Base-by-base conservation (phyloP, 805 yeast genomes). In the Wickerhamiella azymoides region DNA sequence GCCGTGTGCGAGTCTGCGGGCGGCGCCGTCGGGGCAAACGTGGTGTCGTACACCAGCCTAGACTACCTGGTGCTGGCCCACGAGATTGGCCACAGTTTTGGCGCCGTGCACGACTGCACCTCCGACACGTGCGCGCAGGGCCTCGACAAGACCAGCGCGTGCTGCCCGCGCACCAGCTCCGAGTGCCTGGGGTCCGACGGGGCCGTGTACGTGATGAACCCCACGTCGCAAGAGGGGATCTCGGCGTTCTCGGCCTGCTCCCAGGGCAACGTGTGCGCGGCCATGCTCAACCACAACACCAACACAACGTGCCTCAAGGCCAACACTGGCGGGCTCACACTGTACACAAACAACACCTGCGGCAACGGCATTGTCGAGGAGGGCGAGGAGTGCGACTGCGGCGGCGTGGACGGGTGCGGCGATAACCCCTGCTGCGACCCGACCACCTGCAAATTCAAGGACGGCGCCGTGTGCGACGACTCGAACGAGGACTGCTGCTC, bases 61-160 rank as follows among this genome's bases (percentile, higher is more conserved):
- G 67, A 64, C 46, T 62, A 65, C 61, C 50, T 55, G 13, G 65
- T 64, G 10, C 47, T 61, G 11, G 68, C 69, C 1, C 69, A 65
- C 47, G 69, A 65, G 43, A 42, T 62, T 9, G 69, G 68, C 17
- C 69, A 65, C 39, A 54, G 60, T 2, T 65, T 64, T 48, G 69
- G 69, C 8, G 68, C 68, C 7, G 66, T 63, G 14, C 69, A 65
- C 47, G 69, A 65, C 47, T 65, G 69, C 47, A 56, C 61, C 3
- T 38, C 53, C n/a, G 52, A 50, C 14, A 62, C 68, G 5, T 65
- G 69, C 45, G 41, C 56, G 1, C 52, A 55, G 35, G 52, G 54
- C 24, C 43, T 52, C 16, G 61, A 57, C 14, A 36, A 39, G 19
- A 41, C 57, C 4, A 48, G 58, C 10, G 52, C 52, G 27, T 65